These are phyloP conservation scores for Fusarium chaquense DNA, from an alignment of 2,329 filamentous ascomycete species.

Conservation along the genomic window DNA sequence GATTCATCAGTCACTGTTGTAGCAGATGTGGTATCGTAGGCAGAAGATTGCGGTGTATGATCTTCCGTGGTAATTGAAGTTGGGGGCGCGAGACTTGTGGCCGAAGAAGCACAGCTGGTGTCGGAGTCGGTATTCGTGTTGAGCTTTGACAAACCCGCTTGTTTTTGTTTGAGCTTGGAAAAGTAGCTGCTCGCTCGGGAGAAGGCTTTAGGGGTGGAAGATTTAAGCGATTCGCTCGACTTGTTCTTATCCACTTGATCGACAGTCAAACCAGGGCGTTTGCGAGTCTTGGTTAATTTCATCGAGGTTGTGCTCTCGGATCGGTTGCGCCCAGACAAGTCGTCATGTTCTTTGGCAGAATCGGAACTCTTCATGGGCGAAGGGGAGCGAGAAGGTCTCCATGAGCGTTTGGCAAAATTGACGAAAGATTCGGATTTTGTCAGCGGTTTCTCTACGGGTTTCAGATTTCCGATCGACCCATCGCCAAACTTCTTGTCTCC, in stretches of 20 bases:
- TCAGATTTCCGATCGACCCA: constrained; percentile 40
- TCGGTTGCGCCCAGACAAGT: constrained; percentile 40
- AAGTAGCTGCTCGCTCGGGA: constrained; percentile 63
- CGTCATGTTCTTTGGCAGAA: constrained; percentile 39
- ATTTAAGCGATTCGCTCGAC: constrained; percentile 53
- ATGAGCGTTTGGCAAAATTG: constrained; percentile 64
- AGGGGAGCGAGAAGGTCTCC: constrained; percentile 64
- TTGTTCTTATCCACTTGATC: constrained; percentile 45
- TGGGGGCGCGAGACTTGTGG: constrained; percentile 59
- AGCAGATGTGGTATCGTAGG: constrained; percentile 54
- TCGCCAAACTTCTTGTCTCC: constrained; percentile 40
- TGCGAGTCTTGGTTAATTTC: constrained; percentile 47
- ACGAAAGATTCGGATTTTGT: constrained; percentile 61
- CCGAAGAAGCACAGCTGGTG: constrained; percentile 61
- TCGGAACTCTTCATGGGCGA: constrained; percentile 56
- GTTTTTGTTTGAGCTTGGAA: constrained; percentile 62
- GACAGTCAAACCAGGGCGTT: constrained; percentile 47
- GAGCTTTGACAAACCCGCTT: constrained; percentile 56
- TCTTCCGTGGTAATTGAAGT: constrained; percentile 54
- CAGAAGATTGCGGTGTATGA: constrained; percentile 55
- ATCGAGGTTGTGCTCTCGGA: constrained; percentile 43
- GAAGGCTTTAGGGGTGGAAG: constrained; percentile 54
- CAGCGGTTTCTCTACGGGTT: constrained; percentile 53
- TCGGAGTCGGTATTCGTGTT: constrained; percentile 55
- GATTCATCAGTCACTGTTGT: constrained; percentile 58